Base-by-base conservation (phyloP, 192 early-diverging fungal genomes). In the Umbelopsis vinacea region DNA sequence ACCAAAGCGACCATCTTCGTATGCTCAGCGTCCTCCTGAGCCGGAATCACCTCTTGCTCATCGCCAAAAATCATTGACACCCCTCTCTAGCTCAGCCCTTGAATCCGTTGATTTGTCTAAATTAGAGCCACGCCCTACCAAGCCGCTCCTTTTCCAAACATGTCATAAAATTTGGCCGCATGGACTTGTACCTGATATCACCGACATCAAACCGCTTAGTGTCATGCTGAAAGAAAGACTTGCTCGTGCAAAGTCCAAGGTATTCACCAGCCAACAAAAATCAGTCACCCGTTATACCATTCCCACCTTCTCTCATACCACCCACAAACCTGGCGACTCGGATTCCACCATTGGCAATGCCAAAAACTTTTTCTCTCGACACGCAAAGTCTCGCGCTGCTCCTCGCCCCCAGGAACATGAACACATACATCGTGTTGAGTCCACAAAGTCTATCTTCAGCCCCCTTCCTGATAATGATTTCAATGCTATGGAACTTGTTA, bases 151-250 rank as follows among this genome's bases (percentile, higher is more conserved):
- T n/a, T 63, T 63, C n/a, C 57, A 63, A 63, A 63, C 57, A 37
- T 63, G 57, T 63, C 57, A 63, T 38, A 63, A 63, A 35, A 63
- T 63, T 63, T 63, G 57, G 57, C 57, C 57, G 15, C 57, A 35
- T 35, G 26, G 29, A 37, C 23, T 26, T 4, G 17, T 26, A 38
- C 33, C 57, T n/a, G 24, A 29, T 11, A 37, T 63, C 15, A 19
- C 12, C 6, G 57, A 63, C n/a, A 29, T 63, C 14, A 63, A 63
- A 29, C 57, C 57, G 17, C 57, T 63, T 63, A 63, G 24, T 17
- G 23, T 63, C 3, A 63, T 63, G 57, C 33, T 63, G 2, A 63
- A 63, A n/a, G 57, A 63, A 37, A 63, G 57, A 37, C 19, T 63
- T 3, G 57, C 26, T 63, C 26, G 57, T 37, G 57, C 57, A 11